A percentile compares a stretch with the other conserved stretches of the same genome.
Evolutionary conservation across 2,329 filamentous ascomycete genomes (phyloP).

Genomic region (Teratosphaeriaceae sp.): DNA sequence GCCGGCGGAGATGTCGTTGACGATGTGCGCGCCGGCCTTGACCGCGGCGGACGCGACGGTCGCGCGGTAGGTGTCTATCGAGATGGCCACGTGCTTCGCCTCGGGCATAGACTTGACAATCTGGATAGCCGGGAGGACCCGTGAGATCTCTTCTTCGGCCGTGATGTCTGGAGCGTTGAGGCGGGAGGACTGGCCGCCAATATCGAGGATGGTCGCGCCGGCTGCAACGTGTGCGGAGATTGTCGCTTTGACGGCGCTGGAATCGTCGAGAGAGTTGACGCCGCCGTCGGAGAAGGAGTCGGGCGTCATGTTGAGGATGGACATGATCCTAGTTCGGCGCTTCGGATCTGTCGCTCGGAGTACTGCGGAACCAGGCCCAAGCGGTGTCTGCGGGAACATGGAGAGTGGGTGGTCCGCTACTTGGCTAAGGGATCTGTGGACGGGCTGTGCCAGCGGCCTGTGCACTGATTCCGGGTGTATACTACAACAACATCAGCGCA

Average conservation of each 20-base stretch:
- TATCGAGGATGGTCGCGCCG: slow-evolving; percentile 79
- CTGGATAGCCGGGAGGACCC: slow-evolving; percentile 72
- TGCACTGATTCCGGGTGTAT: neutral
- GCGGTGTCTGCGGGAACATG: slow-evolving; percentile 35
- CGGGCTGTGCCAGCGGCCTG: neutral
- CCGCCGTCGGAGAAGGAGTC: slow-evolving; percentile 97
- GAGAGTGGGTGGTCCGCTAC: neutral
- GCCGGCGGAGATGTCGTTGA: slow-evolving; percentile 92
- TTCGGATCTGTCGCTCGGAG: slow-evolving; percentile 51
- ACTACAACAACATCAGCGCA: neutral
- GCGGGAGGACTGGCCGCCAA: slow-evolving; percentile 89
- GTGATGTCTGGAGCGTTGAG: slow-evolving; percentile 65
- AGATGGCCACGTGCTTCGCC: slow-evolving; percentile 61
- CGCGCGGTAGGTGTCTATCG: slow-evolving; percentile 88
- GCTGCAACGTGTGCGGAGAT: slow-evolving; percentile 56
- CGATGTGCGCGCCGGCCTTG: slow-evolving; percentile 74
- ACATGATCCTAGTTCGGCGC: slow-evolving; percentile 75
- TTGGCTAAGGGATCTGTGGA: neutral
- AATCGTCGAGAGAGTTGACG: slow-evolving; percentile 45
- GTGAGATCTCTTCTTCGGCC: slow-evolving; percentile 65
- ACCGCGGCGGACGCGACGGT: slow-evolving; percentile 71
- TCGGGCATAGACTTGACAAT: slow-evolving; percentile 63
- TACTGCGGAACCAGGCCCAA: slow-evolving; percentile 39
- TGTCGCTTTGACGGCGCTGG: slow-evolving; percentile 47
- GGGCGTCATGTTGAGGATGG: slow-evolving; percentile 87